These are phyloP conservation scores for Trypanosoma platydactyli DNA, from an alignment of 208 protist genomes.

Conservation along the genomic window DNA sequence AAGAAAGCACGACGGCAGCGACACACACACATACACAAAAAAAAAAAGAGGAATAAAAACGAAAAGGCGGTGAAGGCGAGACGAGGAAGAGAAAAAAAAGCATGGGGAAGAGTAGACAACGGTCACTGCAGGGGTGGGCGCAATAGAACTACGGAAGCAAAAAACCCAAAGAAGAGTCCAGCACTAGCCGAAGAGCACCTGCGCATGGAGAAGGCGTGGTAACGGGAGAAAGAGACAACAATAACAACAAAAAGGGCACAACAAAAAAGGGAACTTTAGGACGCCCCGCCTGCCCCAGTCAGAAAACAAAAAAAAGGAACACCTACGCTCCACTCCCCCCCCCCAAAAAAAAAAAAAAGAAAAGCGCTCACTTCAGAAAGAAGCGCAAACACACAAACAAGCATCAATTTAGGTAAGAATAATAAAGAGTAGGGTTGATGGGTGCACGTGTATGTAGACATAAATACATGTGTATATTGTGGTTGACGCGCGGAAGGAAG, in stretches of 20 bases:
- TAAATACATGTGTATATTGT: constrained; percentile 15
- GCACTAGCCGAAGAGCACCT: background rate
- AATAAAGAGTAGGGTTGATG: background rate
- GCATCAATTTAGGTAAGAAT: background rate
- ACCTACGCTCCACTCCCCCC: too few species aligned
- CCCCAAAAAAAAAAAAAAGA: constrained; percentile 17
- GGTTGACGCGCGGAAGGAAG: background rate
- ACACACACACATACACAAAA: constrained; percentile 8
- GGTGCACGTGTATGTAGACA: constrained; percentile 2
- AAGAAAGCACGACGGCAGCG: too few species aligned
- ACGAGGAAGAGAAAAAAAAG: constrained; percentile 23
- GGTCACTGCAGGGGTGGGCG: constrained; percentile 1
- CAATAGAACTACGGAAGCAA: constrained; percentile 30
- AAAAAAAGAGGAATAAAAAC: constrained; percentile 17
- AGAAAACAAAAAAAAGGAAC: too few species aligned
- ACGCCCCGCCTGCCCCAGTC: too few species aligned
- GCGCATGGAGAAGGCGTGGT: constrained; percentile 9
- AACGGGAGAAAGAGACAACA: background rate
- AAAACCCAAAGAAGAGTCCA: constrained; percentile 31
- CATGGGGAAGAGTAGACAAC: constrained; percentile 16
- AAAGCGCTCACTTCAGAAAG: background rate
- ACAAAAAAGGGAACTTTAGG: too few species aligned
- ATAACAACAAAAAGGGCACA: constrained; percentile 17
- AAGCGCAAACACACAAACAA: background rate
- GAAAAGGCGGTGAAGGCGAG: constrained; percentile 4